Percentiles rank a stretch among this genome's conserved stretches.
Conservation (phyloP, 768 basidiomycete genomes). For the Tulasnella sp. region DNA sequence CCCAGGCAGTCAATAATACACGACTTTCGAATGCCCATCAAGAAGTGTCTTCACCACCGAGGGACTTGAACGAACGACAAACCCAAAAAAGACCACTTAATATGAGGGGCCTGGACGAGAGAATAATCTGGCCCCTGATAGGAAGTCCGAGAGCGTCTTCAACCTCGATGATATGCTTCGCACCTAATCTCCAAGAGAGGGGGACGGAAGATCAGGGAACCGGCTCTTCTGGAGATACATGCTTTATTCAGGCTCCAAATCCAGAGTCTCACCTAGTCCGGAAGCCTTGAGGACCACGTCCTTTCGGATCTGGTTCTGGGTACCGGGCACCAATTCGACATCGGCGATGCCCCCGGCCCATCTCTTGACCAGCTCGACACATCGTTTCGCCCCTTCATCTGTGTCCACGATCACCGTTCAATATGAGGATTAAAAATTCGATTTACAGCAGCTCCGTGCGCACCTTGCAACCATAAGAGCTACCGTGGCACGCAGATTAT, state of each 20-base stretch:
- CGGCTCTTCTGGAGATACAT: too few relatives aligned
- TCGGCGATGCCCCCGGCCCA: conserved; percentile 37
- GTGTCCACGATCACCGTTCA: too few relatives aligned
- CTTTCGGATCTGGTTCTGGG: conserved; percentile 20
- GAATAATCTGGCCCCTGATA: conserved; percentile 72
- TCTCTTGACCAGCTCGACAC: conserved; percentile 36
- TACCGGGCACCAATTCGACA: conserved; percentile 31
- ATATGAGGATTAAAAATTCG: too few relatives aligned
- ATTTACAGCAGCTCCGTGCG: too few relatives aligned
- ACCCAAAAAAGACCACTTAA: conserved; percentile 27
- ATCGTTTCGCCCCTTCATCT: conserved; percentile 29
- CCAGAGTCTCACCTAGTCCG: conserved; percentile 34
- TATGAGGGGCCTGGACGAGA: conserved; percentile 59
- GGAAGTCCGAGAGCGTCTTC: conserved; percentile 67
- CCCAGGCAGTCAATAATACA: too few relatives aligned
- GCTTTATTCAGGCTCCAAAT: too few relatives aligned
- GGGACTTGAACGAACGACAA: not conserved
- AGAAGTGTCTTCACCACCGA: too few relatives aligned
- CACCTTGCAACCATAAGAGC: conserved; percentile 36
- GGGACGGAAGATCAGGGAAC: too few relatives aligned
- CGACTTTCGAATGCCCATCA: too few relatives aligned
- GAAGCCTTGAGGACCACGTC: conserved; percentile 45
- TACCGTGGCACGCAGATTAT: conserved; percentile 42
- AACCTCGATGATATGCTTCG: conserved; percentile 65
- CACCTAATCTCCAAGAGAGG: conserved; percentile 32